Base-by-base conservation (phyloP, 495 filamentous ascomycete species). In the Aspergillus affinis region DNA sequence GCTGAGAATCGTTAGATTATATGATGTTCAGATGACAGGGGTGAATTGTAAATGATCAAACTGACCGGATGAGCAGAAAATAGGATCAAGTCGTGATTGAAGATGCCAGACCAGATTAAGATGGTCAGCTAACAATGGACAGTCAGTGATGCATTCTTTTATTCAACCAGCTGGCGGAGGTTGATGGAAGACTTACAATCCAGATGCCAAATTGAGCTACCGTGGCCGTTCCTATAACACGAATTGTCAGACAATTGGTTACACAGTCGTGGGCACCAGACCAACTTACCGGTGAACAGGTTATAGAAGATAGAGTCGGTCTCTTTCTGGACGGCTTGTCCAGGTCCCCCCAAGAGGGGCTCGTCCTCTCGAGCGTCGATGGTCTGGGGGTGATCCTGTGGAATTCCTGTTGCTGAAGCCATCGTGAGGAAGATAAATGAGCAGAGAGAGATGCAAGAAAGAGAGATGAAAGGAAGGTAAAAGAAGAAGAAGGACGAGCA, bases 51-150 rank as follows among this genome's bases (percentile, higher is more conserved):
- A 18, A n/a, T 55, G 48, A 20, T 47, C 51, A 8, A n/a, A 68
- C 80, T 64, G 74, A 87, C 85, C 8, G 93, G 93, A 76, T 98
- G 93, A 0, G 88, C 82, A 5, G 90, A 88, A 78, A 98, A 93
- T 57, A 96, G 80, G 0, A 88, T 83, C 32, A 89, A 64, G 19
- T 81, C 77, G 30, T 85, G 74, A 26, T 84, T 80, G 69, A 96
- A 84, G 63, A 96, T 80, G 58, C 79, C 82, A 29, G 85, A 83
- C 88, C 88, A 95, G 63, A 96, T 79, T 27, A 90, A 81, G 19
- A 81, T 83, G 27, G 84, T 77, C 51, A 96, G 83, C 82, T 96
- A 70, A 74, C 1, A 36, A 8, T 15, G 51, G 64, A 65, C 54
- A 72, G 50, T 70, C 36, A 67, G 54, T 4, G 41, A 29, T 48